Evolutionary conservation across 2,329 filamentous ascomycete genomes (phyloP).

Genomic region (Cordyceps cicadae): DNA sequence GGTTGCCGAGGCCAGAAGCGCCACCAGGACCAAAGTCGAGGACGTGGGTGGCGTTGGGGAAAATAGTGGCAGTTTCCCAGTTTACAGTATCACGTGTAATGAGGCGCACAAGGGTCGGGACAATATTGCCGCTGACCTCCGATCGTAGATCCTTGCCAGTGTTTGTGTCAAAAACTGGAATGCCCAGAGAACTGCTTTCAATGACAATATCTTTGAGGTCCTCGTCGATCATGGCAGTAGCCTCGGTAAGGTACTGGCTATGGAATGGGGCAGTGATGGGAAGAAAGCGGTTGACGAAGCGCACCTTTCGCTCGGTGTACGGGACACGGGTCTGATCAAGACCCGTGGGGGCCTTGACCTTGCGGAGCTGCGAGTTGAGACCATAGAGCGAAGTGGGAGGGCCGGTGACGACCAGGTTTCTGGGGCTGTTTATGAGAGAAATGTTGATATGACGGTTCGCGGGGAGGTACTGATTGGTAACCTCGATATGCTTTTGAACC

Average conservation of each 20-base stretch:
- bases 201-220: constrained; percentile 81
- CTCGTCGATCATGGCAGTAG: constrained; percentile 73
- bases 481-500: constrained; percentile 93
- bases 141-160: constrained; percentile 76
- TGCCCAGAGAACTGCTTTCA: constrained; percentile 62
- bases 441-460: constrained; percentile 88
- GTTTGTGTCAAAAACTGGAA: constrained; percentile 85
- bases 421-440: constrained; percentile 91
- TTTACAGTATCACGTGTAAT: constrained; percentile 92
- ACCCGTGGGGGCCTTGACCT: constrained; percentile 96
- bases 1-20: constrained; percentile 87
- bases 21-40: constrained; percentile 95
- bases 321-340: constrained; percentile 92
- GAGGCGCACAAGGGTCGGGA: constrained; percentile 79
- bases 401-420: constrained; percentile 94
- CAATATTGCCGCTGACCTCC: constrained; percentile 65
- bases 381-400: constrained; percentile 94
- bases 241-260: constrained; percentile 82
- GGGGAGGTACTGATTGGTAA: constrained; percentile 92
- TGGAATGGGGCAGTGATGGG: constrained; percentile 98
- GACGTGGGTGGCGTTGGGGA: constrained; percentile 85
- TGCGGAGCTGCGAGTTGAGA: constrained; percentile 87
- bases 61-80: constrained; percentile 92
- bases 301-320: constrained; percentile 89
- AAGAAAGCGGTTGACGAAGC: constrained; percentile 93